These are phyloP conservation scores for Tetrapisispora nanseiensis DNA, from an alignment of 805 yeast species.

Conservation along the genomic window DNA sequence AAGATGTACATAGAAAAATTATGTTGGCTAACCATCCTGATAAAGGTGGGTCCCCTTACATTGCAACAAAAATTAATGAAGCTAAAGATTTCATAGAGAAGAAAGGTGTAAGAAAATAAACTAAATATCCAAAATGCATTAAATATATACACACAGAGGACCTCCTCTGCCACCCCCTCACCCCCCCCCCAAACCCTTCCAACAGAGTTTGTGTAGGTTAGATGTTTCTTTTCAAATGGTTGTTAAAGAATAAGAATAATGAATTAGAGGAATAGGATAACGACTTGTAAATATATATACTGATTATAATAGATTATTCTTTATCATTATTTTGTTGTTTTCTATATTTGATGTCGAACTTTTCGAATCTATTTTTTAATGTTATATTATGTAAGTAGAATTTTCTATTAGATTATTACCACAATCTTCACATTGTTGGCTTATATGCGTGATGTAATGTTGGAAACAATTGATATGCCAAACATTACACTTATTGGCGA, in stretches of 20 bases:
- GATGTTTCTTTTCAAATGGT: too few relatives aligned
- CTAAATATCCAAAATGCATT: neutral
- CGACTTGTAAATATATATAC: neutral
- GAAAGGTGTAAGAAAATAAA: conserved; percentile 19
- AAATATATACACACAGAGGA: too few relatives aligned
- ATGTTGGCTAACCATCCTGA: conserved; percentile 94
- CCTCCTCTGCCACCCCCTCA: too few relatives aligned
- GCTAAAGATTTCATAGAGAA: conserved; percentile 51
- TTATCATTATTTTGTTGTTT: neutral
- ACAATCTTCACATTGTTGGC: conserved; percentile 15
- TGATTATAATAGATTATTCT: too few relatives aligned
- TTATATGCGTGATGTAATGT: conserved; percentile 22
- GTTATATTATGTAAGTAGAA: conserved; percentile 16
- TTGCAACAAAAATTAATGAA: conserved; percentile 88
- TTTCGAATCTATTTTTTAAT: too few relatives aligned
- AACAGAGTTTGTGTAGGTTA: too few relatives aligned
- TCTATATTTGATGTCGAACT: neutral
- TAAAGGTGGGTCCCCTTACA: conserved; percentile 83
- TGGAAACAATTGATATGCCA: conserved; percentile 28
- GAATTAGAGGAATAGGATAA: too few relatives aligned
- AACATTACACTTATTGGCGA: neutral
- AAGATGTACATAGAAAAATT: conserved; percentile 76
- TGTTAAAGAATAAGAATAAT: too few relatives aligned
- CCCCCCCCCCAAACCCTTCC: too few relatives aligned
- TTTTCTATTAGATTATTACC: conserved; percentile 10